Evolutionary conservation across 306 rosid genomes (phyloP).

Genomic region (Acacia acuminata): DNA sequence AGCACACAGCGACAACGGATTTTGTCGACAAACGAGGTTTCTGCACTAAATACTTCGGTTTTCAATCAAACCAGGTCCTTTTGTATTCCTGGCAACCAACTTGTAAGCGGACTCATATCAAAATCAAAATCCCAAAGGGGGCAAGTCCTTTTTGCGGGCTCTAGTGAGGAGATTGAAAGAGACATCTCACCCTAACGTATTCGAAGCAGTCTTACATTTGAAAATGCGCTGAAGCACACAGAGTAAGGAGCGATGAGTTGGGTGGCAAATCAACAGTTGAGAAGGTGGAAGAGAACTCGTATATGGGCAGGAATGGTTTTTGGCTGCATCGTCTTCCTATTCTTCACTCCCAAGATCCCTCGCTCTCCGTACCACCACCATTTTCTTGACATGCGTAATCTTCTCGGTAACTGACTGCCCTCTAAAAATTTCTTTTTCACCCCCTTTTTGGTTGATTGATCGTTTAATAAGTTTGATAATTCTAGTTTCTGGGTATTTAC

Average conservation of each 20-base stretch:
- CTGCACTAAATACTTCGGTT: not conserved
- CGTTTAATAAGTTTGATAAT: constrained; percentile 12
- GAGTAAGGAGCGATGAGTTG: constrained; percentile 38
- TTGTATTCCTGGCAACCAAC: not conserved
- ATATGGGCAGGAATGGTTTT: constrained; percentile 44
- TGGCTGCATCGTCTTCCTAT: constrained; percentile 39
- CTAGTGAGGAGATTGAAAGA: not conserved
- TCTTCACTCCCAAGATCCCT: constrained; percentile 53
- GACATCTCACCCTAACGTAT: not conserved
- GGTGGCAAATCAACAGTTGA: constrained; percentile 42
- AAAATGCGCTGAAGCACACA: not conserved
- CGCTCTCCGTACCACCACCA: constrained; percentile 52
- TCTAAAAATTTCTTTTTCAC: not conserved
- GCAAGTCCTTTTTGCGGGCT: not conserved
- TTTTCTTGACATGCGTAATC: constrained; percentile 69
- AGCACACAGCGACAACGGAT: not conserved
- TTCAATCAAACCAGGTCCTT: not conserved
- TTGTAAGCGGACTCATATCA: not conserved
- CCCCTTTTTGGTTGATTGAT: not conserved
- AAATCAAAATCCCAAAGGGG: not conserved
- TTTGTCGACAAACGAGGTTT: not conserved
- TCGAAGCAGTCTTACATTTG: not conserved
- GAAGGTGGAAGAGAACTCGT: constrained; percentile 44
- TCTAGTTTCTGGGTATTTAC: constrained; percentile 37
- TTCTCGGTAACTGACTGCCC: constrained; percentile 45